Conservation (phyloP, 2,329 filamentous ascomycete species). For the Scedosporium boydii region DNA sequence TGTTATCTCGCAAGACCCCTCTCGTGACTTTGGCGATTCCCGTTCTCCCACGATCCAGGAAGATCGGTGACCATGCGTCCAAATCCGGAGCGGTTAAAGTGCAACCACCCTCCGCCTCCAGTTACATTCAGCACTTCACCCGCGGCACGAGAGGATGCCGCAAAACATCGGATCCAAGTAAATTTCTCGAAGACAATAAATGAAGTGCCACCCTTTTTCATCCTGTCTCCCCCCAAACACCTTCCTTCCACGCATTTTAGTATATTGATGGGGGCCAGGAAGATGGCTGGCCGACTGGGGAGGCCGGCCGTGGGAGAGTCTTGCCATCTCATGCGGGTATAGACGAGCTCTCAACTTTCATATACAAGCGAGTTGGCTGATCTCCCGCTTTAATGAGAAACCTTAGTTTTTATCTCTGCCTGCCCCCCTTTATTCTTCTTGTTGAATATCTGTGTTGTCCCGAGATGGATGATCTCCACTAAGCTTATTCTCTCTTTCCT, state of each 20-base stretch:
- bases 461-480: not conserved
- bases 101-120: not conserved
- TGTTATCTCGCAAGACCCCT: not conserved
- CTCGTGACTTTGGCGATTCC: not conserved
- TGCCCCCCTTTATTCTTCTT: not conserved
- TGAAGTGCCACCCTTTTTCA: constrained; percentile 2
- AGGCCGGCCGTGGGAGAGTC: not conserved
- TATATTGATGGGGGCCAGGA: not conserved
- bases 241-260: not conserved
- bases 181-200: not conserved
- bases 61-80: not conserved
- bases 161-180: not conserved
- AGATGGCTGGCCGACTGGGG: constrained; percentile 1
- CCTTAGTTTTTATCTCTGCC: not conserved
- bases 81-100: constrained; percentile 3
- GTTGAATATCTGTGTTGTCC: not conserved
- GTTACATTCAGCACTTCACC: not conserved
- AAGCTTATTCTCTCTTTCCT: not conserved
- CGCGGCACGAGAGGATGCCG: not conserved
- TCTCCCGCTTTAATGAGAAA: not conserved
- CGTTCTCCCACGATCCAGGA: not conserved
- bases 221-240: not conserved
- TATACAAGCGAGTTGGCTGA: not conserved
- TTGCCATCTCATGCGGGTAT: not conserved
- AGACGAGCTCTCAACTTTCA: not conserved